Evolutionary conservation across 148 eudicot genomes (phyloP), one percentile per base, ranked within the genome.

Genomic region (Arbutus unedo): DNA sequence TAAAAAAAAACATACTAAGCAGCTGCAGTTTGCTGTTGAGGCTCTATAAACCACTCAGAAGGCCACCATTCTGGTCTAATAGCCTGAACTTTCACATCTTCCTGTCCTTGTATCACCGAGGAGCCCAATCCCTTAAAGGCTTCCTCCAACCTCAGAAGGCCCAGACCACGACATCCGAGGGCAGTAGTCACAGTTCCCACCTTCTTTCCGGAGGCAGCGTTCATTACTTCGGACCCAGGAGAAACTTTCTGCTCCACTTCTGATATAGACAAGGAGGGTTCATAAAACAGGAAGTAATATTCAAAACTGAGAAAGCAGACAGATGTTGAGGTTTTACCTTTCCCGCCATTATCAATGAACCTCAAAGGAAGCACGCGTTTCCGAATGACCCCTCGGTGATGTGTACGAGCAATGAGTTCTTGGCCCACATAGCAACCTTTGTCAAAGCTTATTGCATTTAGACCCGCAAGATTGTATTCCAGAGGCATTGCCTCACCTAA

Each of bases 371-470:
- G 88, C 82, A 97, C 78, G 47, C 99, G 98, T 80, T 97, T 97
- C 41, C 99, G 88, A 50, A 97, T 93, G 54, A 97, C 92, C 21
- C 99, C 99, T 18, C 96, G 93, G 78, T 94, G 96, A 81, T 97
- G 99, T 7, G 99, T 92, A 49, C 99, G 98, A 74, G 99, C 99
- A 81, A 97, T 83, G 76, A 97, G 90, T 85, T 97, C 99, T 91
- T 97, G 99, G 79, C 99, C 99, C 79, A 97, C 90, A 54, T 97
- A 97, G 84, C 99, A 97, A 71, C 99, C 99, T 80, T 97, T 97
- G 25, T 93, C 96, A 64, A 97, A 97, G 93, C 93, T 94, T 79
- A 97, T 91, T 44, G 97, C 98, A 85, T 94, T 94, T 79, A 97
- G 83, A 73, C 97, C 96, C 2, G 85, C 99, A 73, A 97, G 92